Evolutionary conservation across 805 yeast genomes (phyloP).

Genomic region (Wickerhamomyces hampshirensis): DNA sequence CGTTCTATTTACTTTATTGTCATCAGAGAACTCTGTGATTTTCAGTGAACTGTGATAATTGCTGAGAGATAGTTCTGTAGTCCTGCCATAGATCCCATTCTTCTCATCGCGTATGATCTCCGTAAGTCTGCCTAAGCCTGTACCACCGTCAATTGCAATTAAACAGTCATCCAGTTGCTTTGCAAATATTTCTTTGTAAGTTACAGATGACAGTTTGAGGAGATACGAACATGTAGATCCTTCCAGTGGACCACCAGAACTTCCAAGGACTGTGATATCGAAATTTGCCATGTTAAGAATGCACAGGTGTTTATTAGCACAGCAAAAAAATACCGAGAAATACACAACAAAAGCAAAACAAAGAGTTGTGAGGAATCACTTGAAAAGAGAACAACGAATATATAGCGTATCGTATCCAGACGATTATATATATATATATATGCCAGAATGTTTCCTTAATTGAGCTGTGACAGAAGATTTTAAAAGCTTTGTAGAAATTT

Average conservation of each 20-base stretch:
- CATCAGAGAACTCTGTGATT: slow-evolving; percentile 5
- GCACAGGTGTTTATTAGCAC: no score
- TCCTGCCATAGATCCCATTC: slow-evolving; percentile 3
- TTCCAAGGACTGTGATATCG: slow-evolving; percentile 66
- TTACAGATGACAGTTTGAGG: slow-evolving; percentile 46
- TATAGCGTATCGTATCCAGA: no score
- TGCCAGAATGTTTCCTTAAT: no score
- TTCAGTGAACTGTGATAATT: slow-evolving; percentile 6
- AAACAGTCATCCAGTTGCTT: slow-evolving; percentile 31
- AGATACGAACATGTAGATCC: slow-evolving; percentile 64
- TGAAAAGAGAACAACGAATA: no score
- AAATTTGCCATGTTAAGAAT: slow-evolving; percentile 28
- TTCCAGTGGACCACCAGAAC: slow-evolving; percentile 83
- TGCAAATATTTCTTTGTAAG: slow-evolving; percentile 35
- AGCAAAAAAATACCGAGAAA: no score
- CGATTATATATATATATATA: no score
- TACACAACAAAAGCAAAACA: no score
- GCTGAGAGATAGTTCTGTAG: slow-evolving; percentile 8
- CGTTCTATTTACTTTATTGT: not conserved
- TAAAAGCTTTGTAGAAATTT: no score
- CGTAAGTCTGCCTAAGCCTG: slow-evolving; percentile 55
- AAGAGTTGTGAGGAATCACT: no score
- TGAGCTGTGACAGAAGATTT: no score
- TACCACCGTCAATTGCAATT: slow-evolving; percentile 75
- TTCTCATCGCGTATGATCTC: slow-evolving; percentile 30